These are phyloP conservation scores for Apiotrichum laibachii DNA, from an alignment of 1,284 basidiomycete genomes.

Conservation along the genomic window DNA sequence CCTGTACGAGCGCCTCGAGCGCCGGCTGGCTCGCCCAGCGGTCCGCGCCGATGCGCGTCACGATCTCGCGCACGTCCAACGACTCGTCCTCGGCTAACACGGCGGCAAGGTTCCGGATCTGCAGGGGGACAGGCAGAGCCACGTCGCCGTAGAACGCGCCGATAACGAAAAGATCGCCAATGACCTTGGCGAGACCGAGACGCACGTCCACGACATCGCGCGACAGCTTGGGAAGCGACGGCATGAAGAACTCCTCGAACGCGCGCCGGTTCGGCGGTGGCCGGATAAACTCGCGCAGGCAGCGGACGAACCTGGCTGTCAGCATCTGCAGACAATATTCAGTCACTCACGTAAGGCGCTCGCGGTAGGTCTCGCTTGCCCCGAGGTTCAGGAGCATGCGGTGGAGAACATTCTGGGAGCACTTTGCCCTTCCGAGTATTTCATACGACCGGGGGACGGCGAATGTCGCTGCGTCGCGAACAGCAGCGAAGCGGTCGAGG, in stretches of 20 bases:
- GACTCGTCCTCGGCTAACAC: constrained; percentile 35
- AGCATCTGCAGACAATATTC: neutral
- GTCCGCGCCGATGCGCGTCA: constrained; percentile 31
- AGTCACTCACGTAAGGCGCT: constrained; percentile 67
- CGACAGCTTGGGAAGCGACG: constrained; percentile 60
- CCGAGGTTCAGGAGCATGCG: constrained; percentile 61
- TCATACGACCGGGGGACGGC: constrained; percentile 58
- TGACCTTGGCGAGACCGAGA: constrained; percentile 66
- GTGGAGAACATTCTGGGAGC: constrained; percentile 52
- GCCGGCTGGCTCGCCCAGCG: constrained; percentile 12
- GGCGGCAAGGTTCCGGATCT: constrained; percentile 30
- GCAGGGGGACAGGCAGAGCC: constrained; percentile 22
- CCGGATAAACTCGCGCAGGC: constrained; percentile 63
- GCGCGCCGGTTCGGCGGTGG: constrained; percentile 50
- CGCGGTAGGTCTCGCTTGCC: constrained; percentile 60
- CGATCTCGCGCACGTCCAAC: constrained; percentile 40
- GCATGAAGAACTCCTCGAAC: constrained; percentile 63
- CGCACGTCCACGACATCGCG: constrained; percentile 80
- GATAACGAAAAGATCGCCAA: constrained; percentile 42
- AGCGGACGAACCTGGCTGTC: constrained; percentile 61
- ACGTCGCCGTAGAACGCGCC: constrained; percentile 40
- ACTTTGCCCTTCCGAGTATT: constrained; percentile 53
- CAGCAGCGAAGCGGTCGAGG: constrained; percentile 75
- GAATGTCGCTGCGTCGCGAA: constrained; percentile 71
- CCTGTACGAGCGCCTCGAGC: constrained; percentile 6